phyloP scores from a whole-genome alignment of 371 early-diverging fungal genomes.

The Chytridium lagenaria region DNA sequence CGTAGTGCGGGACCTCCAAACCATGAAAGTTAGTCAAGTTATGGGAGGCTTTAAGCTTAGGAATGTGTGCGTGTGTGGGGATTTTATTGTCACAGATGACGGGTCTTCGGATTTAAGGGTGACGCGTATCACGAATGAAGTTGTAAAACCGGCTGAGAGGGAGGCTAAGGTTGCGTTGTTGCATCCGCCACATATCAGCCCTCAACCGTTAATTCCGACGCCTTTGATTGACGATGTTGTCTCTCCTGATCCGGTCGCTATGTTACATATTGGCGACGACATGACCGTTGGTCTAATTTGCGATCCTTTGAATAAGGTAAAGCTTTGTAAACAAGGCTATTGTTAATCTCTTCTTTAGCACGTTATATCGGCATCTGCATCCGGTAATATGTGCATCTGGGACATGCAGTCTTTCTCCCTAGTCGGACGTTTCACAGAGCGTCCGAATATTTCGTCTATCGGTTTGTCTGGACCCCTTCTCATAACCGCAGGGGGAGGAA shows the following conservation, averaged over 20 bases:
- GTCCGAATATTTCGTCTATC: constrained; percentile 1
- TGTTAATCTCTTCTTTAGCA: too few species aligned
- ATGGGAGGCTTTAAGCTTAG: constrained; percentile 6
- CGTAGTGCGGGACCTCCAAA: background rate
- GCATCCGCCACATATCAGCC: too few species aligned
- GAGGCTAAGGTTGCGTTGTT: too few species aligned
- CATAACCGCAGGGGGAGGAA: background rate
- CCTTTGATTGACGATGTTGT: background rate
- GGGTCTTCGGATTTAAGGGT: background rate
- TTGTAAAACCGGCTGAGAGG: background rate
- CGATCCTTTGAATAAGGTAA: background rate
- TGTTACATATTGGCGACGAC: background rate
- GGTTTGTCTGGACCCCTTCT: background rate
- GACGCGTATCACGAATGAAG: background rate
- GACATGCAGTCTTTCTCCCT: background rate
- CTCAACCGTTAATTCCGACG: too few species aligned
- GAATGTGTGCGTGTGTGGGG: background rate
- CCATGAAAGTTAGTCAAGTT: background rate
- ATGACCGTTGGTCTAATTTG: background rate
- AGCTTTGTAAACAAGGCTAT: too few species aligned
- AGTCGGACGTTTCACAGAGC: background rate
- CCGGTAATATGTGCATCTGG: background rate
- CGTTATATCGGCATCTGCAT: background rate
- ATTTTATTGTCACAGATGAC: constrained; percentile 6
- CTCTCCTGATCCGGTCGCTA: background rate